A percentile compares a stretch with the other conserved stretches of the same genome.
Evolutionary conservation across 345 rosid species (phyloP).

Genomic region (sweet orange (Citrus sinensis)): DVS_A1.0 CM039165.1:32046501-32047000

Average conservation of each 20-base stretch:
- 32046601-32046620: background rate
- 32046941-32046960: slow-evolving; percentile 53
- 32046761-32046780: slow-evolving; percentile 71
- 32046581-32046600: background rate
- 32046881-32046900: slow-evolving; percentile 37
- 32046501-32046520: slow-evolving; percentile 51
- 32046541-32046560: background rate
- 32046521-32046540: slow-evolving; percentile 3
- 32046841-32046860: slow-evolving; percentile 49
- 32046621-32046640: slow-evolving; percentile 10
- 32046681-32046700: slow-evolving; percentile 64
- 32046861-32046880: slow-evolving; percentile 43
- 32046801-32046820: background rate
- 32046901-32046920: slow-evolving; percentile 53
- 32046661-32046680: slow-evolving; percentile 46
- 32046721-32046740: slow-evolving; percentile 51
- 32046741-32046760: slow-evolving; percentile 32
- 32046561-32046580: slow-evolving; percentile 9
- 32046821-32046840: background rate
- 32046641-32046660: background rate
- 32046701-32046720: slow-evolving; percentile 47
- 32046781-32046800: background rate
- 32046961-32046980: slow-evolving; percentile 45
- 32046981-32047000: slow-evolving; percentile 51
- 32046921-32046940: slow-evolving; percentile 47